Base-by-base conservation (phyloP, 495 filamentous ascomycete species). In the Evernia prunastri region DNA sequence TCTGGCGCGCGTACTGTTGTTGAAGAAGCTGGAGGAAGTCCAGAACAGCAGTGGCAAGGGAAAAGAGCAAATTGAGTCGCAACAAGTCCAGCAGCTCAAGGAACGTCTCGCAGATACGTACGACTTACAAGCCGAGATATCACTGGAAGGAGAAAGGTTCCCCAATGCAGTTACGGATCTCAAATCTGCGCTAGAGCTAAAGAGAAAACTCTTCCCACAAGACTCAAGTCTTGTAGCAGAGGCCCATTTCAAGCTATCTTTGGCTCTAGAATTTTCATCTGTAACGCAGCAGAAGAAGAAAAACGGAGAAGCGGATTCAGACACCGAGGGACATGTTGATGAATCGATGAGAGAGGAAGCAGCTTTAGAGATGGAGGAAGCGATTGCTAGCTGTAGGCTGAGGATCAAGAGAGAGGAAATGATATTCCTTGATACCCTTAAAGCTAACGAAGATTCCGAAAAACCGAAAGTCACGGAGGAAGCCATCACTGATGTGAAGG, bases 211-310 rank as follows among this genome's bases (percentile, higher is more conserved):
- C 17, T 93, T 88, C 71, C 82, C 90, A 2, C 75, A 84, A 57
- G 89, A 94, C 57, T 92, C 91, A 45, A 86, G 87, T 60, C 80
- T 92, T 25, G 80, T 97, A 60, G 91, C 92, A 37, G 94, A 99
- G 80, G 93, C 90, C 43, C 90, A 97, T 73, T 97, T 87, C 78
- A 97, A 96, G 73, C 84, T 97, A 53, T 96, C 95, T 3, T 85
- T 99, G 49, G 95, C 94, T 1, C 84, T 97, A 25, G 94, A 99
- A 73, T 97, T 97, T 67, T 87, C 89, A 17, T 90, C 90, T 0
- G 83, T 91, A n/a, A 89, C 83, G 39, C 82, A 85, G 45, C 79
- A 81, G 18, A 74, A 80, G 35, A 82, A 83, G 42, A 80, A 82
- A 37, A 73, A 76, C 31, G 74, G 67, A 18, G 70, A 76, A 25